phyloP scores from a whole-genome alignment of 2,329 filamentous ascomycete species.

The Lachnellula subtilissima region DNA sequence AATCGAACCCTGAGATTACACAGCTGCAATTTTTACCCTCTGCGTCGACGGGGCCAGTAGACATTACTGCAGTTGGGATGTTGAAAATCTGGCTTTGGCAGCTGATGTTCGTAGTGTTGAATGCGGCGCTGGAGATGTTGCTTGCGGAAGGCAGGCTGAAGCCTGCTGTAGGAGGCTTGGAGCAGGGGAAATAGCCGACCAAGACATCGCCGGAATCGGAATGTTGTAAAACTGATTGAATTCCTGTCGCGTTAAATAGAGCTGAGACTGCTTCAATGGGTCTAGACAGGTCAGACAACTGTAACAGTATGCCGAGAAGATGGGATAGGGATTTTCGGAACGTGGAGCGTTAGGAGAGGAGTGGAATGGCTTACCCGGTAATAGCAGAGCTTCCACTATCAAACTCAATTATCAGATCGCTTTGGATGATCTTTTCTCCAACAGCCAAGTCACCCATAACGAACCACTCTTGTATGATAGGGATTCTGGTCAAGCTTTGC shows the following conservation, averaged over 20 bases:
- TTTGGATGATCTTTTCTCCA: constrained; percentile 3
- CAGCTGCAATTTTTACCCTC: neutral
- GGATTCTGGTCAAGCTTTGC: neutral
- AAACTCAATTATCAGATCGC: constrained; percentile 1
- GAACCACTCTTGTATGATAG: neutral
- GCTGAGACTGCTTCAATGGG: constrained; percentile 4
- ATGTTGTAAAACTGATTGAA: constrained; percentile 4
- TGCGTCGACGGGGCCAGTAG: neutral
- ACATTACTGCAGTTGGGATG: neutral
- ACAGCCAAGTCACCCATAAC: constrained; percentile 5
- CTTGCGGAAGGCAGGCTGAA: constrained; percentile 8
- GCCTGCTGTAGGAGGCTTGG: constrained; percentile 5
- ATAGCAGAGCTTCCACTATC: constrained; percentile 12
- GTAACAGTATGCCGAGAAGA: too few relatives aligned
- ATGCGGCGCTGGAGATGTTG: neutral
- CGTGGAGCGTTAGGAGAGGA: too few relatives aligned
- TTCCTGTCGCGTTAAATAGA: constrained; percentile 8
- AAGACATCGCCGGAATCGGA: neutral
- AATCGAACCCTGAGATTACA: neutral
- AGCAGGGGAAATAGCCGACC: constrained; percentile 10
- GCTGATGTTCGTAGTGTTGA: neutral
- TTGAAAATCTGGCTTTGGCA: neutral
- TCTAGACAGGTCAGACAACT: neutral
- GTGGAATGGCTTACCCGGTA: constrained; percentile 1
- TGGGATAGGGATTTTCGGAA: too few relatives aligned